These are phyloP conservation scores for Lactarius sanguifluus DNA, from an alignment of 768 basidiomycete genomes.

Conservation along the genomic window DNA sequence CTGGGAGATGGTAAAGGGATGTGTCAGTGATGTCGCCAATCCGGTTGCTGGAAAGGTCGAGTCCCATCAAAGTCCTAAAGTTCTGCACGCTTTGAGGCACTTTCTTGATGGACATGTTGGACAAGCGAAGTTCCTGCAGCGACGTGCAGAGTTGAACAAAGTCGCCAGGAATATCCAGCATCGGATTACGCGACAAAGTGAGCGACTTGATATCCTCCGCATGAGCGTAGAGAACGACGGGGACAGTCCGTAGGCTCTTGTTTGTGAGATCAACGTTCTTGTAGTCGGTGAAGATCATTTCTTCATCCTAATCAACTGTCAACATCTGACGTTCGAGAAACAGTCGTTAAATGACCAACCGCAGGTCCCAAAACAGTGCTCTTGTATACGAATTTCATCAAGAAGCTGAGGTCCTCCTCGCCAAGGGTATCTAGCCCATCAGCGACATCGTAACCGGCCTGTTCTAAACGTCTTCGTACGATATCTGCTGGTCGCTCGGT, in stretches of 20 bases:
- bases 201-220: slow-evolving; percentile 83
- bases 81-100: slow-evolving; percentile 84
- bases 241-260: slow-evolving; percentile 81
- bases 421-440: slow-evolving; percentile 80
- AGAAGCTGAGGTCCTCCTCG: slow-evolving; percentile 75
- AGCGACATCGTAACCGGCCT: slow-evolving; percentile 82
- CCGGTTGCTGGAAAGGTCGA: slow-evolving; percentile 91
- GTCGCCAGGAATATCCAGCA: slow-evolving; percentile 94
- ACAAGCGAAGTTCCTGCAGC: slow-evolving; percentile 82
- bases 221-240: slow-evolving; percentile 79
- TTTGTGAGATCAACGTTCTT: slow-evolving; percentile 81
- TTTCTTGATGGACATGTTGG: slow-evolving; percentile 92
- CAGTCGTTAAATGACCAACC: slow-evolving; percentile 42
- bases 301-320: slow-evolving; percentile 57
- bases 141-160: slow-evolving; percentile 87
- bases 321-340: slow-evolving; percentile 6
- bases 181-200: slow-evolving; percentile 90
- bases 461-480: slow-evolving; percentile 76
- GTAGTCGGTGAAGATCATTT: slow-evolving; percentile 66
- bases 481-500: slow-evolving; percentile 85
- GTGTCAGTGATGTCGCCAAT: slow-evolving; percentile 88
- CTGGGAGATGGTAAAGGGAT: slow-evolving; percentile 71
- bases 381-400: slow-evolving; percentile 90
- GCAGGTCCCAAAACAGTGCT: slow-evolving; percentile 63
- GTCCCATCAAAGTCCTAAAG: slow-evolving; percentile 66